Evolutionary conservation across 192 early-diverging fungal genomes (phyloP), one percentile per base, ranked within the genome.

Genomic region (Coemansia sp.): DNA sequence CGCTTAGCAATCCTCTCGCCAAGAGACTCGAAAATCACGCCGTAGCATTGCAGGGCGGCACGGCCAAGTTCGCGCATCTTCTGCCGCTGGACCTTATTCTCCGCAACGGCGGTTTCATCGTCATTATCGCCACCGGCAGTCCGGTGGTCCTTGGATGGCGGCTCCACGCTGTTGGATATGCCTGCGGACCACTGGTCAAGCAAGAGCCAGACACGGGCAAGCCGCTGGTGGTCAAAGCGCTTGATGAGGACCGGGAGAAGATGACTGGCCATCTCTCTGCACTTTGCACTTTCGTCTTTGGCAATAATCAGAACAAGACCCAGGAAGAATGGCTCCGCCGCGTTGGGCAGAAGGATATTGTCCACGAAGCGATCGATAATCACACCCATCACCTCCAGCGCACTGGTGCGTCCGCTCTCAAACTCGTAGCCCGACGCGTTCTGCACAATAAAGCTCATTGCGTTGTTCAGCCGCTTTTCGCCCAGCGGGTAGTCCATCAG

Each of bases 401-500:
- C 93, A 12, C 95, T 97, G 66, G 88, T 84, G 13, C 97, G 90
- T 40, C 98, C 98, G 69, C 87, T 92, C 77, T 99, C 96, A 83
- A 90, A 91, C 51, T 88, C 90, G 70, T 98, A 99, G 38, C 76
- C 64, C 50, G 87, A 83, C 46, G 97, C 85, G 76, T 99, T 98
- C 71, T 94, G 90, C 57, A 95, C 83, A 63, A 98, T 76, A 73
- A 94, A 97, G 63, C 83, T 87, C 86, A 98, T 91, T 66, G 93
- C 91, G 68, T 91, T 94, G 63, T 85, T 79, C 20, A 99, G 76
- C 55, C 94, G 86, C 3, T 83, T 84, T 46, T 87, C 85, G 44
- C 95, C 94, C 73, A 96, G 91, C 43, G 98, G 98, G 76, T 98
- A 99, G 67, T 97, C 91, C 72, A 98, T 84, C 63, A 99, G 80